Evolutionary conservation across 2,329 filamentous ascomycete species (phyloP), one percentile per base, ranked within the genome.

Genomic region (Metarhizium humberi): DNA sequence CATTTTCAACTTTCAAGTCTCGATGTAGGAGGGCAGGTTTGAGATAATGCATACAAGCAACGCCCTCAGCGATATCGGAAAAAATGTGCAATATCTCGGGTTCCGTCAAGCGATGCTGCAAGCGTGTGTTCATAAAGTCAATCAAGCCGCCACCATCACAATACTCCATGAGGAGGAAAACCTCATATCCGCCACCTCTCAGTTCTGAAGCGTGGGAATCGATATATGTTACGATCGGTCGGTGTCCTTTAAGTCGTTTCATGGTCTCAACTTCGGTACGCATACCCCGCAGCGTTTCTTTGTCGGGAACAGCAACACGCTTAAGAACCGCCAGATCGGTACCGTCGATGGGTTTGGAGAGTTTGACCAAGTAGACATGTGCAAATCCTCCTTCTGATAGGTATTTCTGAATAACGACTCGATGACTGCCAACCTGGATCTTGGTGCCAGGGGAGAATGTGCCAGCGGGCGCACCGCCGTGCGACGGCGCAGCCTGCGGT

Each of bases 21-120:
- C 94, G 84, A 71, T 99, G 94, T 56, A 99, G 78, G 55, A 99
- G 75, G 51, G 94, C 85, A 5, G 94, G 94, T 73, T 95, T 95
- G 51, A 99, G 84, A 72, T 99, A 99, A 73, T 99, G 94, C 94
- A 99, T 99, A 70, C 91, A 96, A 34, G 94, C 94, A 48, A 99
- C 91, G 42, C 94, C 94, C 74, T 97, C 92, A 50, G 92, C 88
- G 55, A 96, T 90, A 69, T 99, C 94, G 52, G 87, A 87, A 73
- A 99, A 97, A 72, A 99, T 97, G 75, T 92, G 88, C 64, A 99
- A 77, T 63, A 99, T 96, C 77, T 99, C 94, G 51, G 94, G 92
- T 75, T 99, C 94, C 40, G 92, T 99, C 71, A 99, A 78, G 52
- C 94, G 88, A 70, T 99, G 92, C 73, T 99, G 94, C 65, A 99